Conservation (phyloP, 495 filamentous ascomycete species). For the Daldinia childiae region DNA sequence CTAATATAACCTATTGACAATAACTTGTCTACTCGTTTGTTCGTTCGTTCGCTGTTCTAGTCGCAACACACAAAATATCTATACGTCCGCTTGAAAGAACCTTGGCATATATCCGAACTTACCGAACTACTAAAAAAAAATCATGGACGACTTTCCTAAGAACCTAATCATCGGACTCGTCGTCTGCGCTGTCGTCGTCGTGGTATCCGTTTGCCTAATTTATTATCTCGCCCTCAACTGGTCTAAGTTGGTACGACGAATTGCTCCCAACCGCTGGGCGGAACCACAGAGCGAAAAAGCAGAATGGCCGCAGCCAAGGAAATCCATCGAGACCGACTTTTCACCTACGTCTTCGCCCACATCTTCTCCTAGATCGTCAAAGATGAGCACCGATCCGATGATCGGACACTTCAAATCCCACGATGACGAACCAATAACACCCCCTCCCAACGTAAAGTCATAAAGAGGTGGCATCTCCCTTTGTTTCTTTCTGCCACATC, state of each 20-base stretch:
- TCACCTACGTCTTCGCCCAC: constrained; percentile 13
- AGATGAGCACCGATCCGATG: constrained; percentile 27
- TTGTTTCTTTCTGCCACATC: constrained; percentile 1
- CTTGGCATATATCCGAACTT: not conserved
- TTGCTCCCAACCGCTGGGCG: constrained; percentile 31
- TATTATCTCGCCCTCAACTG: constrained; percentile 44
- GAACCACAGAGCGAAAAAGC: constrained; percentile 34
- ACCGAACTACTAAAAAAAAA: not conserved
- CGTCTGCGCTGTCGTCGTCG: constrained; percentile 29
- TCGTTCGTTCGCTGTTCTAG: constrained; percentile 4
- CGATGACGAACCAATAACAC: constrained; percentile 21
- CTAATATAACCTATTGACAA: not conserved
- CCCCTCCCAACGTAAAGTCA: constrained; percentile 26
- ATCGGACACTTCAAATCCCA: constrained; percentile 6
- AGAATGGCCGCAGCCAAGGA: constrained; percentile 40
- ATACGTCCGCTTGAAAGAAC: not conserved
- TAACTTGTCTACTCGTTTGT: constrained; percentile 1
- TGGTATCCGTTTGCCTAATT: constrained; percentile 22
- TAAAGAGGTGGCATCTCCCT: not conserved
- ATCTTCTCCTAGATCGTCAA: constrained; percentile 39
- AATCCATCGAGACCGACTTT: constrained; percentile 23
- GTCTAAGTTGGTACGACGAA: constrained; percentile 37
- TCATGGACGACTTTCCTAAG: constrained; percentile 36
- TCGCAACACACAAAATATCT: not conserved
- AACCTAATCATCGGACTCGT: constrained; percentile 43